A percentile compares a stretch with the other conserved stretches of the same genome.
Conservation (phyloP, 2,329 filamentous ascomycete species). For the Calonectria multiphialidica region DNA sequence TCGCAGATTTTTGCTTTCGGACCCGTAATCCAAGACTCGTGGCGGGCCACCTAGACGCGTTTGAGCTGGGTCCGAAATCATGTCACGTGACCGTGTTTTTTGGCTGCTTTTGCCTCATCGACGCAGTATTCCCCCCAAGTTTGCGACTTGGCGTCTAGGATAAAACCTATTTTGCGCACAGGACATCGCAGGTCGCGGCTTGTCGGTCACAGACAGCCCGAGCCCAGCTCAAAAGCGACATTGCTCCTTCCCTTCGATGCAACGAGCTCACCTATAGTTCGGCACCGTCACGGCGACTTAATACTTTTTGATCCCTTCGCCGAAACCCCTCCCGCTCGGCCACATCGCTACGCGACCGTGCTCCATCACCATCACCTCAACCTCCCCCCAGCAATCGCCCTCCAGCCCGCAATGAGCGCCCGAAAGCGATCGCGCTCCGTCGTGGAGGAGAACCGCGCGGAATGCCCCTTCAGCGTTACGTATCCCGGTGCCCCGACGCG, state of each 20-base stretch:
- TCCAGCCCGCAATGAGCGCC: conserved; percentile 46
- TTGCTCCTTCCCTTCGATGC: conserved; percentile 25
- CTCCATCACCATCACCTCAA: conserved; percentile 33
- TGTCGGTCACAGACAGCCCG: conserved; percentile 46
- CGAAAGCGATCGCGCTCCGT: conserved; percentile 66
- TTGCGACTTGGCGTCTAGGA: conserved; percentile 44
- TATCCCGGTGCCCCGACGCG: conserved; percentile 45
- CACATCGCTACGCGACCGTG: conserved; percentile 36
- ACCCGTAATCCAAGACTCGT: conserved; percentile 6
- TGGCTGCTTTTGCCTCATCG: conserved; percentile 40
- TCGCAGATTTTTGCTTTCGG: conserved; percentile 7
- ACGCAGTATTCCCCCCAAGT: conserved; percentile 30
- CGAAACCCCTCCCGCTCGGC: conserved; percentile 44
- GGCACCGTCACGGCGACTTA: conserved; percentile 28
- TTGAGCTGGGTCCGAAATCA: conserved; percentile 28
- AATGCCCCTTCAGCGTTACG: conserved; percentile 65
- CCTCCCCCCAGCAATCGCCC: conserved; percentile 16
- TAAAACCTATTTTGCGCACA: conserved; percentile 43
- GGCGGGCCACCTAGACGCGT: conserved; percentile 17
- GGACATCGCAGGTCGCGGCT: conserved; percentile 46
- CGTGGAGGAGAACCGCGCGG: conserved; percentile 64
- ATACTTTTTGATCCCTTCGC: conserved; percentile 28
- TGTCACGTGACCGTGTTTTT: conserved; percentile 41
- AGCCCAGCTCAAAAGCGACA: conserved; percentile 40
- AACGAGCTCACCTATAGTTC: conserved; percentile 8